Percentiles rank a stretch among this genome's conserved stretches.
These are phyloP conservation scores for Lachnellula occidentalis DNA, from an alignment of 2,329 filamentous ascomycete species.

Conservation along the genomic window DNA sequence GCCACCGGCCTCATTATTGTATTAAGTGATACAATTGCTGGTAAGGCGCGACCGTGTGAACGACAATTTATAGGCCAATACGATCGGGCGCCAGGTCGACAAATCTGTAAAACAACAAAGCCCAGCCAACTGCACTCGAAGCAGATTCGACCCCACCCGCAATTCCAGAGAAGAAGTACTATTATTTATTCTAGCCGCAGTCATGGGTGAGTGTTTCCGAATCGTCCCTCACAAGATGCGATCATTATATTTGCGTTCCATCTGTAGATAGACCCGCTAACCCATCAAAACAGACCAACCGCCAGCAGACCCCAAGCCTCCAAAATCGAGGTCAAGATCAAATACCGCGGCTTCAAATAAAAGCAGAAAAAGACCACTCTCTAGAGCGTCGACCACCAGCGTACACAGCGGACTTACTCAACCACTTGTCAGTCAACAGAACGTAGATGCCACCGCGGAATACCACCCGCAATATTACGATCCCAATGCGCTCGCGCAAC, in stretches of 20 bases:
- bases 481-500: slow-evolving; percentile 24
- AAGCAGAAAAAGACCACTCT: slow-evolving; percentile 39
- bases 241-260: neutral
- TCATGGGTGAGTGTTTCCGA: slow-evolving; percentile 25
- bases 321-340: slow-evolving; percentile 39
- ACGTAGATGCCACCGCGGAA: slow-evolving; percentile 20
- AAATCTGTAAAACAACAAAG: slow-evolving; percentile 23
- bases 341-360: slow-evolving; percentile 39
- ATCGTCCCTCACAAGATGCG: neutral
- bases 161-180: neutral
- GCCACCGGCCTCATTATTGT: neutral
- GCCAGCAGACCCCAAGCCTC: slow-evolving; percentile 31
- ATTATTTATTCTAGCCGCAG: slow-evolving; percentile 11
- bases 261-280: slow-evolving; percentile 12
- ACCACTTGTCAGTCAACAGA: slow-evolving; percentile 27
- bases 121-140: slow-evolving; percentile 7
- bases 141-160: neutral
- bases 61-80: neutral
- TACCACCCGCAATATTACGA: slow-evolving; percentile 32
- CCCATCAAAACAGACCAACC: slow-evolving; percentile 24
- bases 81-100: slow-evolving; percentile 1
- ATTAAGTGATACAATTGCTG: slow-evolving; percentile 6
- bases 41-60: slow-evolving; percentile 3
- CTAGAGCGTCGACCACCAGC: slow-evolving; percentile 44
- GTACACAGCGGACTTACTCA: slow-evolving; percentile 33